A percentile compares a stretch with the other conserved stretches of the same genome.
Conservation (phyloP, 2,329 filamentous ascomycete genomes). For the Trichoderma pleuroti region DNA sequence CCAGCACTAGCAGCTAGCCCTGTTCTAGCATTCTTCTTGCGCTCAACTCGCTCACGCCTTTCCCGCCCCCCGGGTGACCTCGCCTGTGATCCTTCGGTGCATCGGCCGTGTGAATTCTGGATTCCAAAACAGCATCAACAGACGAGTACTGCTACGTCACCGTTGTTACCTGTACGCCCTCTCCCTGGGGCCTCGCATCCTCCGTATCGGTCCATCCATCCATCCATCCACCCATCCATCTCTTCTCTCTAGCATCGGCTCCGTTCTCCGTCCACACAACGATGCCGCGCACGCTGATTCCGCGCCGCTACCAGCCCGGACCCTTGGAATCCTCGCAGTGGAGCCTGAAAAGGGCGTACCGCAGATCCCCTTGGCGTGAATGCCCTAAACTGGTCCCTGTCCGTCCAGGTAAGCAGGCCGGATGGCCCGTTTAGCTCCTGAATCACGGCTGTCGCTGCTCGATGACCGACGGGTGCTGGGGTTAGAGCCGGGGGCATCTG, state of each 20-base stretch:
- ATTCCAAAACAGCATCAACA: not conserved
- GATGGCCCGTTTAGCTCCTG: slow-evolving; percentile 4
- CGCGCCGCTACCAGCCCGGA: not conserved
- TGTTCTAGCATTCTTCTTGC: not conserved
- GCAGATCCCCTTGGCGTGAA: slow-evolving; percentile 17
- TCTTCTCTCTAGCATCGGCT: not conserved
- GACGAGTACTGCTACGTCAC: not conserved
- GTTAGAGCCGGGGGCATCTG: not conserved
- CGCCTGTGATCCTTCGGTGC: not conserved
- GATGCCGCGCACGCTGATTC: not conserved
- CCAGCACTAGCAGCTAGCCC: not conserved
- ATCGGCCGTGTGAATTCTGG: not conserved
- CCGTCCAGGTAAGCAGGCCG: not conserved
- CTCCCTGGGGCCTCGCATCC: not conserved
- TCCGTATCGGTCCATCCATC: not conserved
- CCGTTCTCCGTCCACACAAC: not conserved
- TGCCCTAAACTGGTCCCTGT: not conserved
- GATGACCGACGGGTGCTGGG: slow-evolving; percentile 1
- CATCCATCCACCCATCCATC: not conserved
- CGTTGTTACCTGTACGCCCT: not conserved
- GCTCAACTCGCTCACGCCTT: not conserved
- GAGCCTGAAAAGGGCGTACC: slow-evolving; percentile 5
- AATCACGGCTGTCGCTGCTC: slow-evolving; percentile 18
- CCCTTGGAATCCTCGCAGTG: slow-evolving; percentile 8
- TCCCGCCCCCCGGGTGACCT: not conserved